These are phyloP conservation scores for Tylopilus rubrobrunneus DNA, from an alignment of 768 basidiomycete genomes.

Conservation along the genomic window DNA sequence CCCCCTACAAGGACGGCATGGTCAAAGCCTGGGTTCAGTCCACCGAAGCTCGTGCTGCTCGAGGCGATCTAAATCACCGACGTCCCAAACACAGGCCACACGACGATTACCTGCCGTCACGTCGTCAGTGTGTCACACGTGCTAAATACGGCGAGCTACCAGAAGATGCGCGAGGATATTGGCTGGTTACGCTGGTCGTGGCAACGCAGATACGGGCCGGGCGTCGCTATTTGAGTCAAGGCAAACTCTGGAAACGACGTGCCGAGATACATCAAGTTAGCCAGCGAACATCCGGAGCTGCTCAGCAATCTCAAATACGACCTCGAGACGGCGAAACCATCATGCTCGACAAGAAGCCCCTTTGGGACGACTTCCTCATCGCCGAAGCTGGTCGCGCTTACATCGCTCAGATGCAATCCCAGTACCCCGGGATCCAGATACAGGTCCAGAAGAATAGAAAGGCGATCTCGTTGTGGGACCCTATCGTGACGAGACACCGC, in stretches of 20 bases:
- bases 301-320: conserved; percentile 55
- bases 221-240: conserved; percentile 27
- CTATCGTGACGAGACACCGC: conserved; percentile 34
- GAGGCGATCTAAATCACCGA: conserved; percentile 43
- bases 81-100: conserved; percentile 45
- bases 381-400: conserved; percentile 39
- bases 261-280: conserved; percentile 43
- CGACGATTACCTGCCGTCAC: conserved; percentile 48
- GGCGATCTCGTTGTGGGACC: conserved; percentile 54
- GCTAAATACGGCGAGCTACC: conserved; percentile 37
- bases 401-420: conserved; percentile 40
- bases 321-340: conserved; percentile 64
- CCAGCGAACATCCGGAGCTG: conserved; percentile 45
- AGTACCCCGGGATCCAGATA: conserved; percentile 41
- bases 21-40: conserved; percentile 58
- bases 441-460: conserved; percentile 39
- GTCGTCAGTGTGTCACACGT: conserved; percentile 48
- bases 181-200: conserved; percentile 38
- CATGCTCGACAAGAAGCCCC: conserved; percentile 44
- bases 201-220: conserved; percentile 26
- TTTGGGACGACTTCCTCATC: conserved; percentile 67
- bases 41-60: conserved; percentile 50
- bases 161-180: conserved; percentile 43
- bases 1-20: conserved; percentile 48
- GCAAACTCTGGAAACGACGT: conserved; percentile 4